Base-by-base conservation (phyloP, 371 early-diverging fungal genomes). In the Fennellomyces sp. region DNA sequence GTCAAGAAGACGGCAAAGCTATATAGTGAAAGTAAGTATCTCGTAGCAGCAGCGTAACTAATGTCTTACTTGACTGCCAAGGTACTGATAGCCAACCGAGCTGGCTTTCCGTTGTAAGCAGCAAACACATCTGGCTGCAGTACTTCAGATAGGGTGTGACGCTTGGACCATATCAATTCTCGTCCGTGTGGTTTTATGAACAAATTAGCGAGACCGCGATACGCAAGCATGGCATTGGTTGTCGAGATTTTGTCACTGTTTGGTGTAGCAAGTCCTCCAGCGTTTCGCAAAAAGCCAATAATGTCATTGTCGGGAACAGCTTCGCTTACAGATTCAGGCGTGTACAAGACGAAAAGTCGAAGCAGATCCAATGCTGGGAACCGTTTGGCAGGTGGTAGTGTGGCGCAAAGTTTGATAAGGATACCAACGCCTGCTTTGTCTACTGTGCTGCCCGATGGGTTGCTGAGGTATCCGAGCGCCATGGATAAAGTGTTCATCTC, bases 321-420 rank as follows among this genome's bases (percentile, higher is more conserved):
- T 45, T 66, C 29, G 17, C 58, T 39, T 19, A 68, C 19, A 11
- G 68, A 45, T 4, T 69, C 55, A 17, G 83, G 75, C 7, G 83
- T 75, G 51, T 85, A 72, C 5, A 91, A 66, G 0, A 86, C 80
- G 4, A 81, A 58, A 8, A 96, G 73, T 3, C 97, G 89, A 19
- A 96, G 64, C 15, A 96, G 66, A 63, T 97, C 97, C 49, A 97
- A 72, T 3, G 85, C 92, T 54, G 97, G 97, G 72, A 95, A 95
- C 5, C 94, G 86, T 11, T 77, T 64, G 11, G 70, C 66, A 13
- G 71, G 68, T 2, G 91, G 88, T 91, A 91, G 92, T 4, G 70
- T 60, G 26, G 64, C 65, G 33, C 81, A 70, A 10, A 81, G 66
- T 48, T 79, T 78, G 29, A 80, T 52, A 10, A 86, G 27, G 10